Conservation (phyloP, 2,329 filamentous ascomycete species). For the Colletotrichum truncatum region DNA sequence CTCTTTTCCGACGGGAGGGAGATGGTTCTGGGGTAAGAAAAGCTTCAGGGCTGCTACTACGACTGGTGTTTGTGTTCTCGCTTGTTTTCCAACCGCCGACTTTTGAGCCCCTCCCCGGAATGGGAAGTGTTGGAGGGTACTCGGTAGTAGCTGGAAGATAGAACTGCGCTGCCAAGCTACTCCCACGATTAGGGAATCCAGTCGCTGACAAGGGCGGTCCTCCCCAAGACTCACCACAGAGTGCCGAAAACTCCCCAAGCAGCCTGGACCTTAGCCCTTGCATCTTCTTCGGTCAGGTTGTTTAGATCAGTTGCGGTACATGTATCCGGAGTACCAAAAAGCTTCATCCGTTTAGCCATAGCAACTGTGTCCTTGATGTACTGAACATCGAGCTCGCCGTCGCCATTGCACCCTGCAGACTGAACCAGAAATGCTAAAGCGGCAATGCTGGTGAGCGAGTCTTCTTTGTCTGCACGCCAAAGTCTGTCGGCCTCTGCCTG, state of each 20-base stretch:
- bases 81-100: not conserved
- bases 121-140: slow-evolving; percentile 21
- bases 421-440: slow-evolving; percentile 20
- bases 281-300: not conserved
- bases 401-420: slow-evolving; percentile 23
- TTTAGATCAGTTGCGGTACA: slow-evolving; percentile 5
- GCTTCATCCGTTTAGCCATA: slow-evolving; percentile 22
- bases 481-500: slow-evolving; percentile 20
- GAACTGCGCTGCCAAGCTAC: slow-evolving; percentile 17
- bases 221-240: slow-evolving; percentile 42
- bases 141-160: slow-evolving; percentile 23
- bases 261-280: slow-evolving; percentile 20
- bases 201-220: not conserved
- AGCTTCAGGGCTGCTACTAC: not conserved
- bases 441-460: slow-evolving; percentile 11
- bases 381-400: slow-evolving; percentile 20
- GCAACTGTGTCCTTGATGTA: slow-evolving; percentile 21
- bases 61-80: not conserved
- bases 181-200: not conserved
- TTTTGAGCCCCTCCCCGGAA: slow-evolving; percentile 1
- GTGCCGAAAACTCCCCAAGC: slow-evolving; percentile 47
- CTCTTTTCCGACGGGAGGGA: not conserved
- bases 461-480: slow-evolving; percentile 21
- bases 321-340: slow-evolving; percentile 22
- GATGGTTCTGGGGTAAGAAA: no score